These are phyloP conservation scores for Zymoseptoria brevis DNA, from an alignment of 2,329 filamentous ascomycete species.

Conservation along the genomic window DNA sequence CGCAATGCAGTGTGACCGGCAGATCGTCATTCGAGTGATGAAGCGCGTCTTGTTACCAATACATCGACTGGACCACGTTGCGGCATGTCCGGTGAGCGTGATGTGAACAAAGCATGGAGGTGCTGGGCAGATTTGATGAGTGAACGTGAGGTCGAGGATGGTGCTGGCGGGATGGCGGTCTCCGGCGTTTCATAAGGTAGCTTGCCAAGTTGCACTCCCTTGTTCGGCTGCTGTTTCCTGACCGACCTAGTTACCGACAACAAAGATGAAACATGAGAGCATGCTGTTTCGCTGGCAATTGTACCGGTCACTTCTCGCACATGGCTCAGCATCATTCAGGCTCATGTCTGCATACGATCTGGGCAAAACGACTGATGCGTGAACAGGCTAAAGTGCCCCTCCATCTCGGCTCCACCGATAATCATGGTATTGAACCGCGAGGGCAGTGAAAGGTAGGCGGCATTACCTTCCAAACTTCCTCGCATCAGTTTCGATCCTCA, in stretches of 20 bases:
- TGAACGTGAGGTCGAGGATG: background rate
- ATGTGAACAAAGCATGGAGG: background rate
- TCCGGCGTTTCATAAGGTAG: background rate
- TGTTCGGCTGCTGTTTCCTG: background rate
- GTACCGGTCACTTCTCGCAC: background rate
- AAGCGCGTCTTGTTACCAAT: background rate
- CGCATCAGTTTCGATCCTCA: background rate
- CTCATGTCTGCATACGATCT: background rate
- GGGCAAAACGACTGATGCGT: background rate
- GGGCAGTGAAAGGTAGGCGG: background rate
- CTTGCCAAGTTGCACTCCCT: background rate
- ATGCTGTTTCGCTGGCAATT: background rate
- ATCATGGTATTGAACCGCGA: background rate
- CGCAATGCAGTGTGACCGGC: background rate
- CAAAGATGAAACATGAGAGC: background rate
- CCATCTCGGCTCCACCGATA: conserved; percentile 7
- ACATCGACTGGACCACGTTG: background rate
- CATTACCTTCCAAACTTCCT: background rate
- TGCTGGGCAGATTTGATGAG: background rate
- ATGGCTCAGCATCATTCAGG: background rate
- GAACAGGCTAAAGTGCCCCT: conserved; percentile 9
- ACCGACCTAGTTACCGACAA: background rate
- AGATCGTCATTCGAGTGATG: background rate
- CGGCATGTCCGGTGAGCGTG: background rate
- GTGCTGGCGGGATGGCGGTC: background rate